These are phyloP conservation scores for Tricholoma terreum DNA, from an alignment of 768 basidiomycete genomes.

Conservation along the genomic window DNA sequence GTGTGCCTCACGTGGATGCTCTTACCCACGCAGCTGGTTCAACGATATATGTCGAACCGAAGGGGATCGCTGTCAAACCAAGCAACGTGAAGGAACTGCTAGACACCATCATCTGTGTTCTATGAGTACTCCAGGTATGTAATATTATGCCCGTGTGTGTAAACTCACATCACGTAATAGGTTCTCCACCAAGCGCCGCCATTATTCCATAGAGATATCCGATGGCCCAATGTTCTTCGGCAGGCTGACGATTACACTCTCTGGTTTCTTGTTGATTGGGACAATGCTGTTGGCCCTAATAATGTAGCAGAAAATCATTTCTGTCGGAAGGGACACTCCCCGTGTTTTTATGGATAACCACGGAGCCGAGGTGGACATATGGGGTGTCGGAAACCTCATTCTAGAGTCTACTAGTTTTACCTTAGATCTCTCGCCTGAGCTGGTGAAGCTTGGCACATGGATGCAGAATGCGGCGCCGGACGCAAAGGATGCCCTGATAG, in stretches of 20 bases:
- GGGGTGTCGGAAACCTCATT: background rate
- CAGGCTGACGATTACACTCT: background rate
- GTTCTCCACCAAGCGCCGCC: background rate
- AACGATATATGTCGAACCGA: background rate
- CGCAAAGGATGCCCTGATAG: background rate
- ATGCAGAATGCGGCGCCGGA: background rate
- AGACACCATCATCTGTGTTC: background rate
- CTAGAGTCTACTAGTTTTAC: background rate
- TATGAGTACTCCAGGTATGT: background rate
- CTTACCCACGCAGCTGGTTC: background rate
- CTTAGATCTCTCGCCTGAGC: background rate
- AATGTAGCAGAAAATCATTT: background rate
- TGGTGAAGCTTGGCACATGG: background rate
- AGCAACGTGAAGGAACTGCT: background rate
- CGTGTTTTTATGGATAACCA: background rate
- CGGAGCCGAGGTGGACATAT: background rate
- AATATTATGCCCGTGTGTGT: background rate
- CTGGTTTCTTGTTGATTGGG: conserved; percentile 1
- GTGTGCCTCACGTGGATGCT: background rate
- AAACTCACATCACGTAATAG: background rate
- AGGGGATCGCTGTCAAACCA: background rate
- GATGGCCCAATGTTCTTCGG: background rate
- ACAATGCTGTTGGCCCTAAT: background rate
- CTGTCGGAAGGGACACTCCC: background rate
- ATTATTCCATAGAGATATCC: background rate